Percentiles rank a stretch among this genome's conserved stretches.
phyloP scores from a whole-genome alignment of 73 alveolate species.

The Uronychia setigera region DNA sequence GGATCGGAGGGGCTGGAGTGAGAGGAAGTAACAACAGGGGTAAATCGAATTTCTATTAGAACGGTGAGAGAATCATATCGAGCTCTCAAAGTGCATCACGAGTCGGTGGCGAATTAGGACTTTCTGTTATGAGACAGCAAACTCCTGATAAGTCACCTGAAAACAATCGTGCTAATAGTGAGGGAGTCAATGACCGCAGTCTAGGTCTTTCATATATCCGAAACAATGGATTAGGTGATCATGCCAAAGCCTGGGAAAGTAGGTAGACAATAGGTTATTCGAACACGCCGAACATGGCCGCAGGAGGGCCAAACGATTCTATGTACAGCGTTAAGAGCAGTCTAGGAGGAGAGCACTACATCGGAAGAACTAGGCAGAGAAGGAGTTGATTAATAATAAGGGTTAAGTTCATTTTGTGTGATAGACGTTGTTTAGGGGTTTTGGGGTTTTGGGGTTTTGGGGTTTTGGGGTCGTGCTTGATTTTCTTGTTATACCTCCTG shows the following conservation, averaged over 20 bases:
- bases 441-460: too few relatives aligned
- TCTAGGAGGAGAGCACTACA: conserved; percentile 1
- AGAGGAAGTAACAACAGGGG: neutral
- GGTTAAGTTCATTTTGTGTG: too few relatives aligned
- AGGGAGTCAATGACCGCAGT: neutral
- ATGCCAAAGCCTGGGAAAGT: neutral
- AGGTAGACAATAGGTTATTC: neutral
- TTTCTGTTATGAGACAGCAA: too few relatives aligned
- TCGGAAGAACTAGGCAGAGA: neutral
- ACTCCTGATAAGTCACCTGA: neutral
- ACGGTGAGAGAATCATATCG: neutral
- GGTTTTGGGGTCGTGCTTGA: neutral
- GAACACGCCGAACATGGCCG: neutral
- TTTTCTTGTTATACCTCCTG: neutral
- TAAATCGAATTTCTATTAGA: neutral
- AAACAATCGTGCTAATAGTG: neutral
- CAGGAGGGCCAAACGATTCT: neutral
- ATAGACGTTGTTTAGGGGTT: too few relatives aligned
- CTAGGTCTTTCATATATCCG: neutral
- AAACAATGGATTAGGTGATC: neutral
- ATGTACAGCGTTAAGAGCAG: neutral
- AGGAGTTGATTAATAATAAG: neutral
- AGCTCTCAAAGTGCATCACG: neutral
- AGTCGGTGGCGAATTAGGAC: neutral
- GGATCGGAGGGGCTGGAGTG: neutral